Evolutionary conservation across 1,139 yeast genomes (phyloP).

Genomic region (Blastobotrys raffinosifermentans): DNA sequence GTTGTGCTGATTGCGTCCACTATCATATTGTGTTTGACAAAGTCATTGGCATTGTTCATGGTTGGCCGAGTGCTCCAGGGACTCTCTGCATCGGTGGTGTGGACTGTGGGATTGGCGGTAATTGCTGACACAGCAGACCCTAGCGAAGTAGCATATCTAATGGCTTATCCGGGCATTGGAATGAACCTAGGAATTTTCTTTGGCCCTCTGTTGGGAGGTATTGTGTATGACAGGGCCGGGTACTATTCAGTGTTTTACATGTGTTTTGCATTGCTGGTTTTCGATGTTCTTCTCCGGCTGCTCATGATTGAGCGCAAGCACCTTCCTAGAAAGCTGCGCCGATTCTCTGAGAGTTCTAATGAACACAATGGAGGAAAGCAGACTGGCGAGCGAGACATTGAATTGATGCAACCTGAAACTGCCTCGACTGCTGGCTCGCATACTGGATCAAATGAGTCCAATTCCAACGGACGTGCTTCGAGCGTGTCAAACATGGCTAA

Average conservation of each 20-base stretch:
- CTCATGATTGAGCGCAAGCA: conserved; percentile 28
- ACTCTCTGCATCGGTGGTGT: conserved; percentile 33
- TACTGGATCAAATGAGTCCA: neutral
- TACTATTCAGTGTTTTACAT: conserved; percentile 32
- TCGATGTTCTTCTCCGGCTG: conserved; percentile 31
- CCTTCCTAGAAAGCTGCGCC: conserved; percentile 5
- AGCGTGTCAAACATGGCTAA: no score
- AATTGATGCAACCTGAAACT: neutral
- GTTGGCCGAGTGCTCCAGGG: conserved; percentile 35
- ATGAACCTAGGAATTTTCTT: conserved; percentile 29
- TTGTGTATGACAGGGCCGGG: conserved; percentile 32
- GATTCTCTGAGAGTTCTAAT: conserved; percentile 2
- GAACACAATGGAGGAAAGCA: conserved; percentile 4
- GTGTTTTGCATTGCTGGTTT: conserved; percentile 28
- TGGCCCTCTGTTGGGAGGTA: conserved; percentile 36
- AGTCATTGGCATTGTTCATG: conserved; percentile 25
- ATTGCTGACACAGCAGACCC: conserved; percentile 29
- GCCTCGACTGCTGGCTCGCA: neutral
- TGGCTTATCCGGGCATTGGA: conserved; percentile 32
- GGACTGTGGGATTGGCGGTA: conserved; percentile 37
- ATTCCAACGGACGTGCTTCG: conserved; percentile 3
- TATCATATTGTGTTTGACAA: conserved; percentile 27
- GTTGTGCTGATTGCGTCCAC: conserved; percentile 30
- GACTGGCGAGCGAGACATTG: conserved; percentile 2
- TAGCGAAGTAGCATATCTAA: conserved; percentile 23